Percentiles rank a stretch among this genome's conserved stretches.
phyloP scores from a whole-genome alignment of 208 protist genomes.

The Acanthamoeba castellanii region DNA sequence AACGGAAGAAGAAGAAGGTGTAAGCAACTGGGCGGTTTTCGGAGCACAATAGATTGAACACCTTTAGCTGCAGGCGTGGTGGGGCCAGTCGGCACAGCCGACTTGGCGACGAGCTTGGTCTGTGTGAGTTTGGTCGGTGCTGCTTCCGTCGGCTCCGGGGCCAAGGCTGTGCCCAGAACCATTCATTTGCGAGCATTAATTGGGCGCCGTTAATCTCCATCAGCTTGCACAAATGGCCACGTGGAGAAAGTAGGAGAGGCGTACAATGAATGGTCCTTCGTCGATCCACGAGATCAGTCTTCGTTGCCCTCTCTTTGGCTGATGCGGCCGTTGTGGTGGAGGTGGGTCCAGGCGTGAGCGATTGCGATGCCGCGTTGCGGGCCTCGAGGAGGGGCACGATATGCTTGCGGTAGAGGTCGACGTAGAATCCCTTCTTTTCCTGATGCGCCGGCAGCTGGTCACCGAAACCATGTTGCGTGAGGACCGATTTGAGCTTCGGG shows the following conservation, averaged over 20 bases:
- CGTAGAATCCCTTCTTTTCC: constrained; percentile 39
- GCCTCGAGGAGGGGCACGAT: not conserved
- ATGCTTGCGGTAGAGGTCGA: constrained; percentile 5
- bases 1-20: not conserved
- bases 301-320: not conserved
- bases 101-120: not conserved
- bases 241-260: not conserved
- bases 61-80: not conserved
- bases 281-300: not conserved
- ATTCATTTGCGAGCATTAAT: not conserved
- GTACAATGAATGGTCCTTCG: constrained; percentile 24
- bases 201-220: not conserved
- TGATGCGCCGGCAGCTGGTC: not conserved
- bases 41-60: not conserved
- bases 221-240: not conserved
- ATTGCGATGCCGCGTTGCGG: not conserved
- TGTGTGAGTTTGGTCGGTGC: not conserved
- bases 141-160: not conserved
- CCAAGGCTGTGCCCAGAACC: not conserved
- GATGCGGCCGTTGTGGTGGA: not conserved
- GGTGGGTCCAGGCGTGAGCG: not conserved
- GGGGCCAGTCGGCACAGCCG: not conserved
- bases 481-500: constrained; percentile 49
- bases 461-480: constrained; percentile 2
- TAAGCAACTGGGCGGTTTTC: not conserved